Conservation (phyloP, 2,329 filamentous ascomycete species). For the Pseudogymnoascus sp. region DNA sequence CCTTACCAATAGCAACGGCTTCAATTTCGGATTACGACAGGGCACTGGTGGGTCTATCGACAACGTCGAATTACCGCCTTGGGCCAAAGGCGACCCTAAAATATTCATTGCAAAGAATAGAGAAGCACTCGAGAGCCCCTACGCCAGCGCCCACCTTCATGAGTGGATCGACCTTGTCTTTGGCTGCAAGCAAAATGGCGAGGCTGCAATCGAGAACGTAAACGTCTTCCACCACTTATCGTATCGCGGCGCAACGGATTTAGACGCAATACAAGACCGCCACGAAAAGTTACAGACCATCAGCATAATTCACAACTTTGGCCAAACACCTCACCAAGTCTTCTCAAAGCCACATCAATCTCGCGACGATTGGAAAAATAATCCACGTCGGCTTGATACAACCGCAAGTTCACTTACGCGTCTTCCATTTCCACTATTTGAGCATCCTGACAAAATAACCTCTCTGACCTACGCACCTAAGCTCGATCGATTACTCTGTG, state of each 20-base stretch:
- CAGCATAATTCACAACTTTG: constrained; percentile 96
- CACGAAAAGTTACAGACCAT: constrained; percentile 83
- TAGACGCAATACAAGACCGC: constrained; percentile 83
- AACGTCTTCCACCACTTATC: constrained; percentile 97
- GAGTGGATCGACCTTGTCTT: constrained; percentile 96
- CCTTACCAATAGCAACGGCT: constrained; percentile 83
- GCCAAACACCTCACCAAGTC: constrained; percentile 92
- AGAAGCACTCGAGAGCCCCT: constrained; percentile 88
- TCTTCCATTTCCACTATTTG: constrained; percentile 67
- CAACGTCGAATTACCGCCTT: constrained; percentile 80
- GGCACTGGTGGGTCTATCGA: constrained; percentile 73
- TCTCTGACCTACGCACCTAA: constrained; percentile 71
- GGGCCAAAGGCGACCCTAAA: constrained; percentile 92
- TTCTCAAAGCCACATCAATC: constrained; percentile 73
- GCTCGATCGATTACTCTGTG: constrained; percentile 73
- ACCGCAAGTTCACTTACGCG: constrained; percentile 67
- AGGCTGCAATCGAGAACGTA: constrained; percentile 79
- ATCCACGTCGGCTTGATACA: constrained; percentile 64
- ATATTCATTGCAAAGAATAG: constrained; percentile 93
- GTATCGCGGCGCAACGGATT: constrained; percentile 85
- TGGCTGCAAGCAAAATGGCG: constrained; percentile 85
- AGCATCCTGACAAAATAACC: constrained; percentile 66
- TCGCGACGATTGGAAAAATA: constrained; percentile 60
- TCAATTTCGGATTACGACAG: constrained; percentile 85
- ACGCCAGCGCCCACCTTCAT: constrained; percentile 82